Evolutionary conservation across 2,329 filamentous ascomycete species (phyloP).

Genomic region (Macrophomina phaseolina): DNA sequence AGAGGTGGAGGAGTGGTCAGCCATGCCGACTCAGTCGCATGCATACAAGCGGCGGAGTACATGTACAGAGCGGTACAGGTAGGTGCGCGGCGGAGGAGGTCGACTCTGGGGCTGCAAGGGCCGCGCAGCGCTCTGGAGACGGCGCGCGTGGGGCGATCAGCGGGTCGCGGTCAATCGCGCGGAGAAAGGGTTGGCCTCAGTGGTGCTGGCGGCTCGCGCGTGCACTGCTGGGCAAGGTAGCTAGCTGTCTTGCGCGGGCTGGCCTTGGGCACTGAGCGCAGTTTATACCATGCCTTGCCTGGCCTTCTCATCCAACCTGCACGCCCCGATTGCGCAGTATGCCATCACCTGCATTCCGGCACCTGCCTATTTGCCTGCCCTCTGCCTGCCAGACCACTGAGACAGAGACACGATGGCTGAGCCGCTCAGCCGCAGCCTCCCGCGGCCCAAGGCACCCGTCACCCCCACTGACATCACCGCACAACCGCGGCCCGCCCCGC

Average conservation of each 20-base stretch:
- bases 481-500: conserved; percentile 19
- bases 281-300: conserved; percentile 6
- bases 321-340: conserved; percentile 6
- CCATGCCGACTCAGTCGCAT: conserved; percentile 25
- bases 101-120: conserved; percentile 18
- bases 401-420: conserved; percentile 23
- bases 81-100: not conserved
- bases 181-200: conserved; percentile 12
- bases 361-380: conserved; percentile 22
- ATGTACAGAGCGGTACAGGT: conserved; percentile 6
- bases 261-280: conserved; percentile 10
- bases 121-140: conserved; percentile 22
- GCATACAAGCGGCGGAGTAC: conserved; percentile 12
- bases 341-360: conserved; percentile 21
- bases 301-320: not conserved
- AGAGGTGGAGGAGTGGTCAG: conserved; percentile 29
- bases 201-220: conserved; percentile 3
- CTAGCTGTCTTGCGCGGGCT: not conserved
- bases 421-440: conserved; percentile 20
- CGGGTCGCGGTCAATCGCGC: conserved; percentile 25
- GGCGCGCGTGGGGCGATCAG: conserved; percentile 22
- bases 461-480: conserved; percentile 22
- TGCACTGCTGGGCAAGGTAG: conserved; percentile 1
- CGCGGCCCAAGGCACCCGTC: conserved; percentile 15
- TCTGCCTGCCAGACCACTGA: conserved; percentile 21